Evolutionary conservation across 73 alveolate genomes (phyloP).

Genomic region (Blepharisma japonicum): DNA sequence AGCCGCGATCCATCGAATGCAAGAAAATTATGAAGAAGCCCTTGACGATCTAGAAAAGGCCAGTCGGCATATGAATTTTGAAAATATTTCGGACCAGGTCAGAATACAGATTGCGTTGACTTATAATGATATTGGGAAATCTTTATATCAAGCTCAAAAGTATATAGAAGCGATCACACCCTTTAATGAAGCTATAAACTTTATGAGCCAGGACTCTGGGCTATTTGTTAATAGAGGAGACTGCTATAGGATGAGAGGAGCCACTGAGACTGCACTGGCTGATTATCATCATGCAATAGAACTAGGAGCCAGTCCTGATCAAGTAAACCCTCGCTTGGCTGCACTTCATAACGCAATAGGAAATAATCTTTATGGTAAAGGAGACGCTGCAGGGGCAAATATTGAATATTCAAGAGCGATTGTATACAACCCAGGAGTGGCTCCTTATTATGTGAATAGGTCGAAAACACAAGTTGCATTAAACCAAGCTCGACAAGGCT

Average conservation of each 20-base stretch:
- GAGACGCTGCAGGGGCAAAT: conserved; percentile 68
- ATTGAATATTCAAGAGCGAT: conserved; percentile 70
- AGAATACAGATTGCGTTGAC: conserved; percentile 64
- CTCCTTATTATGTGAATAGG: conserved; percentile 59
- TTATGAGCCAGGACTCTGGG: conserved; percentile 66
- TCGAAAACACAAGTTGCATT: conserved; percentile 60
- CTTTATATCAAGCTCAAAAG: conserved; percentile 43
- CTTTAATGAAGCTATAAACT: conserved; percentile 67
- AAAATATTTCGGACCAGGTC: conserved; percentile 57
- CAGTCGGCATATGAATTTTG: conserved; percentile 61
- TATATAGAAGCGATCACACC: conserved; percentile 67
- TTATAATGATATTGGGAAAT: conserved; percentile 64
- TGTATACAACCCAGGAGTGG: conserved; percentile 42
- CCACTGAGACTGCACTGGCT: conserved; percentile 52
- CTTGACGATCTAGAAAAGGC: conserved; percentile 68
- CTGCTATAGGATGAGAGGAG: conserved; percentile 59
- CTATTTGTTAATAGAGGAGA: conserved; percentile 65
- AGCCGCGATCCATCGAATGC: conserved; percentile 57
- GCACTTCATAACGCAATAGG: conserved; percentile 69
- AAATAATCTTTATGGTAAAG: conserved; percentile 46
- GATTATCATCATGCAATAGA: conserved; percentile 73
- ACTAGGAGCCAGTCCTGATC: conserved; percentile 49
- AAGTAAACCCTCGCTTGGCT: conserved; percentile 52
- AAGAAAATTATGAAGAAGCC: conserved; percentile 58
- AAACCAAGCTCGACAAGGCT: conserved; percentile 48